phyloP scores from a whole-genome alignment of 176 grass and related monocot species.

The Aegilops sharonensis region DNA sequence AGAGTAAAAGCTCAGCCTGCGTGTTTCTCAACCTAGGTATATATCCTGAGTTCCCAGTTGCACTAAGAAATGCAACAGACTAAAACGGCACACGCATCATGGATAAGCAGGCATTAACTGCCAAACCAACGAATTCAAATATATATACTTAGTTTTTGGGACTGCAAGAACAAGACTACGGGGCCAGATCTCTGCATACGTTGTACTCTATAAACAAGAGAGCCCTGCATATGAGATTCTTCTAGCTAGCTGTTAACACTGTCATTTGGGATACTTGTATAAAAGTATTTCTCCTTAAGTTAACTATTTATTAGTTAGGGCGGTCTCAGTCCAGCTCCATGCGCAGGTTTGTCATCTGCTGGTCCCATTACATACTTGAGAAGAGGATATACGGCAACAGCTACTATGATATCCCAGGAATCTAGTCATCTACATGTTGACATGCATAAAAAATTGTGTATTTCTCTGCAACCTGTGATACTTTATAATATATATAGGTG shows the following conservation, averaged over 20 bases:
- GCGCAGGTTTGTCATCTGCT: not conserved
- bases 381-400: not conserved
- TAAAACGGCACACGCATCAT: not conserved
- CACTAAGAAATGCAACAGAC: not conserved
- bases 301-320: no score
- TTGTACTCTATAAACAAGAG: not conserved
- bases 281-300: not conserved
- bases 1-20: no score
- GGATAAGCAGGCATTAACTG: not conserved
- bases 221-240: slow-evolving; percentile 16
- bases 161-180: not conserved
- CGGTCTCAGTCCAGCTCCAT: not conserved
- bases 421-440: slow-evolving; percentile 17
- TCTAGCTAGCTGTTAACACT: not conserved
- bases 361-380: not conserved
- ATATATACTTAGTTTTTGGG: not conserved
- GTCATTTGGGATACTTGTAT: not conserved
- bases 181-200: not conserved
- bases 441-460: not conserved
- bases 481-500: no score
- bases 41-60: not conserved
- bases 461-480: no score
- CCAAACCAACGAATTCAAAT: slow-evolving; percentile 20
- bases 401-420: not conserved
- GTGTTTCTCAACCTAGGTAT: not conserved